Evolutionary conservation across 352 stramenopile species (phyloP).

Genomic region (Globisporangium orthogonon): DNA sequence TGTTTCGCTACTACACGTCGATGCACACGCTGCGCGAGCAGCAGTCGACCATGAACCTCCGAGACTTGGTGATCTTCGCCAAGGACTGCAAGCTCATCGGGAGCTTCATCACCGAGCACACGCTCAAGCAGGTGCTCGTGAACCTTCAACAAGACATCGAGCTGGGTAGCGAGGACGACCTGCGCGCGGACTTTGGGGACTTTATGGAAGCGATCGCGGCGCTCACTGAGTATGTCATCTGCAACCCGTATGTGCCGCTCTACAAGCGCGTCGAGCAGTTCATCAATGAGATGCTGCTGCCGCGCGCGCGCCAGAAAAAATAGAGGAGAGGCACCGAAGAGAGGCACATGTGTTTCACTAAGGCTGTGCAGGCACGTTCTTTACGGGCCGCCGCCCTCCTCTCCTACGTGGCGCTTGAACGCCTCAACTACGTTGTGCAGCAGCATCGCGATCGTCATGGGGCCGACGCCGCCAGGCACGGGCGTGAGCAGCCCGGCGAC

Average conservation of each 20-base stretch:
- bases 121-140: slow-evolving; percentile 68
- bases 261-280: slow-evolving; percentile 78
- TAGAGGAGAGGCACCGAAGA: too few species aligned
- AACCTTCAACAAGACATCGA: slow-evolving; percentile 62
- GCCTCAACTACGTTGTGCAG: slow-evolving; percentile 85
- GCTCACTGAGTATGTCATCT: slow-evolving; percentile 73
- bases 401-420: slow-evolving; percentile 60
- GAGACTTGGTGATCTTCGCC: slow-evolving; percentile 52
- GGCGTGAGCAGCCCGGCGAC: slow-evolving; percentile 93
- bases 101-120: slow-evolving; percentile 73
- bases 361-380: too few species aligned
- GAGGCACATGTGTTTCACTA: too few species aligned
- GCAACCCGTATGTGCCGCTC: slow-evolving; percentile 70
- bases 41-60: slow-evolving; percentile 63
- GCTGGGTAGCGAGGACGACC: slow-evolving; percentile 21
- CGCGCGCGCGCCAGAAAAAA: slow-evolving; percentile 69
- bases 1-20: slow-evolving; percentile 78
- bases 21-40: slow-evolving; percentile 72
- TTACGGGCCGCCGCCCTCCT: too few species aligned
- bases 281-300: slow-evolving; percentile 65
- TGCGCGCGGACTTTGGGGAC: slow-evolving; percentile 57
- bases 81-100: slow-evolving; percentile 74
- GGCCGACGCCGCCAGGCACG: slow-evolving; percentile 96
- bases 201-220: slow-evolving; percentile 70
- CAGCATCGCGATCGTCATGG: slow-evolving; percentile 98